These are phyloP conservation scores for Neurospora sp. DNA, from an alignment of 495 filamentous ascomycete genomes.

Conservation along the genomic window DNA sequence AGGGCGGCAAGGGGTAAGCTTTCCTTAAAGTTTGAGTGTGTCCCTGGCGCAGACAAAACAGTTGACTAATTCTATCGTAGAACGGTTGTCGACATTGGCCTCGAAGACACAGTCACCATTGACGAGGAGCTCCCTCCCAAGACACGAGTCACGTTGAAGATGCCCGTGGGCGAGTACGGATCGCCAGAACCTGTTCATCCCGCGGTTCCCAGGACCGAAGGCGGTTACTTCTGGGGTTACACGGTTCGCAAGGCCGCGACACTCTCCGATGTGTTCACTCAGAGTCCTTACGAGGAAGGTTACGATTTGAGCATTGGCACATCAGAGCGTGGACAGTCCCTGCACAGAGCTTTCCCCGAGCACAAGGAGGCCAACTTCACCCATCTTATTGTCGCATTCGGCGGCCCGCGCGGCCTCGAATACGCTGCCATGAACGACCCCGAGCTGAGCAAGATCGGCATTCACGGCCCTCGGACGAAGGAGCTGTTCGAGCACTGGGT, in stretches of 20 bases:
- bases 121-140: constrained; percentile 43
- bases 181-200: constrained; percentile 48
- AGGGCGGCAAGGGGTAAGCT: constrained; percentile 27
- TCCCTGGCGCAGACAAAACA: neutral
- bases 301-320: constrained; percentile 65
- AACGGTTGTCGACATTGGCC: constrained; percentile 52
- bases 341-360: constrained; percentile 38
- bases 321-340: constrained; percentile 54
- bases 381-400: constrained; percentile 63
- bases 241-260: constrained; percentile 46
- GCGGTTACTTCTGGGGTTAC: constrained; percentile 73
- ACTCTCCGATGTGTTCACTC: constrained; percentile 56
- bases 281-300: constrained; percentile 51
- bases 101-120: constrained; percentile 43
- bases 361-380: constrained; percentile 40
- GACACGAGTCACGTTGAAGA: constrained; percentile 56
- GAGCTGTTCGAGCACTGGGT: constrained; percentile 73
- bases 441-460: constrained; percentile 44
- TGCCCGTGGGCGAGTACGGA: constrained; percentile 34
- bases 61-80: constrained; percentile 8
- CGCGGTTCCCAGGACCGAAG: constrained; percentile 50
- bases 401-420: constrained; percentile 63
- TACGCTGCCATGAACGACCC: constrained; percentile 55
- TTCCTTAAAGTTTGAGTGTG: neutral
- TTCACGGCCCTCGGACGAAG: constrained; percentile 42